phyloP scores from a whole-genome alignment of 768 basidiomycete species.

The Trametes punicea region DNA sequence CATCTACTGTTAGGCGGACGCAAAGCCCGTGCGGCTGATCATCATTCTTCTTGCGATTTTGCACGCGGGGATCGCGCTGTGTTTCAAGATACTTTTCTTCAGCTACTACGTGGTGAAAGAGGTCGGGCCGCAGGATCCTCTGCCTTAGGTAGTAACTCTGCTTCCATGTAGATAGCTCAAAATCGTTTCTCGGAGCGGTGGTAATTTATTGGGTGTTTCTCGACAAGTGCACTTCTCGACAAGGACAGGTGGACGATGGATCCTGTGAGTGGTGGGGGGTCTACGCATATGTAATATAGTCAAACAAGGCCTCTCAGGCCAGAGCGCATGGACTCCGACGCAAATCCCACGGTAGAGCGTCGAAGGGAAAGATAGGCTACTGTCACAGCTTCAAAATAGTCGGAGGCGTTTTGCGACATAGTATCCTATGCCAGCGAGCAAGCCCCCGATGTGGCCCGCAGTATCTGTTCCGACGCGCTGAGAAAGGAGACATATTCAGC shows the following conservation, averaged over 20 bases:
- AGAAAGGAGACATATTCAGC: not conserved
- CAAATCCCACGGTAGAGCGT: too few species aligned
- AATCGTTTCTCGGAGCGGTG: not conserved
- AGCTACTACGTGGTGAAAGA: constrained; percentile 48
- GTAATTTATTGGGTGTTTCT: not conserved
- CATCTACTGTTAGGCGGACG: constrained; percentile 61
- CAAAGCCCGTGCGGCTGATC: constrained; percentile 79
- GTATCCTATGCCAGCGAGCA: constrained; percentile 58
- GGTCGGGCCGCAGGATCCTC: constrained; percentile 36
- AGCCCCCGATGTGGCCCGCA: constrained; percentile 67
- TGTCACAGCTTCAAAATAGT: constrained; percentile 21
- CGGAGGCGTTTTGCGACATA: constrained; percentile 31
- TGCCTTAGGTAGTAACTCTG: constrained; percentile 6
- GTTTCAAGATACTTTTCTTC: constrained; percentile 81
- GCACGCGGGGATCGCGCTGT: constrained; percentile 77
- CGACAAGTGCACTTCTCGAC: too few species aligned
- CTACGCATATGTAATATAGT: too few species aligned
- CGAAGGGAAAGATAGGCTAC: too few species aligned
- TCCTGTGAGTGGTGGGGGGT: too few species aligned
- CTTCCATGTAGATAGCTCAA: not conserved
- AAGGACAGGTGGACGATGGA: too few species aligned
- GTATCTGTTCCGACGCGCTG: constrained; percentile 56
- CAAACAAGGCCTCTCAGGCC: too few species aligned
- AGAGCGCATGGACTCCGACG: too few species aligned
- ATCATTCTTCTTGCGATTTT: constrained; percentile 72